Percentiles rank a stretch among this genome's conserved stretches.
These are phyloP conservation scores for Amauroascus niger DNA, from an alignment of 2,329 filamentous ascomycete species.

Conservation along the genomic window DNA sequence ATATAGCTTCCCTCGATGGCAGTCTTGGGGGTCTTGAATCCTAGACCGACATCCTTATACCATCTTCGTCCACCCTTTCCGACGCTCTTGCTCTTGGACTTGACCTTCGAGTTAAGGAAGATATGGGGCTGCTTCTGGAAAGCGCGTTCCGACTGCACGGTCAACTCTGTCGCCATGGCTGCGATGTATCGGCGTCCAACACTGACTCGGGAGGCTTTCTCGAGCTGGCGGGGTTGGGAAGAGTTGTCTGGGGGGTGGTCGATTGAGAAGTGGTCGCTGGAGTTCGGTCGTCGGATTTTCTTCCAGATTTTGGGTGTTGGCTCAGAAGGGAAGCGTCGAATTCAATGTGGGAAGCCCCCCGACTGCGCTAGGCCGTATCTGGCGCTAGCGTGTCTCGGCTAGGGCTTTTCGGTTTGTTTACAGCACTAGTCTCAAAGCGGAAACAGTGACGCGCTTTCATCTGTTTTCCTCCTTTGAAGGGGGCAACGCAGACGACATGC, in stretches of 20 bases:
- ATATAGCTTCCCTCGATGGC: constrained; percentile 99
- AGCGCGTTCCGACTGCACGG: constrained; percentile 99
- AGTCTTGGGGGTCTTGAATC: constrained; percentile 96
- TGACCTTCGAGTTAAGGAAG: constrained; percentile 96
- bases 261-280: too few relatives aligned
- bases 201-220: constrained; percentile 28
- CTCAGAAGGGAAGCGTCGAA: constrained; percentile 25
- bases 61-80: constrained; percentile 91
- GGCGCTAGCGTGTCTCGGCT: constrained; percentile 30
- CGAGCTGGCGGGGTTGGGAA: constrained; percentile 22
- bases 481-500: too few relatives aligned
- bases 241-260: constrained; percentile 20
- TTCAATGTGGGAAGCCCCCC: constrained; percentile 33
- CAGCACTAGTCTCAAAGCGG: constrained; percentile 26
- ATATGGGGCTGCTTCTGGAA: constrained; percentile 99
- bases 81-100: constrained; percentile 66
- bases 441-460: constrained; percentile 26
- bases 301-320: constrained; percentile 29
- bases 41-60: constrained; percentile 99
- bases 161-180: constrained; percentile 95
- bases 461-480: too few relatives aligned
- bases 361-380: constrained; percentile 24
- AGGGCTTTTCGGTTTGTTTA: constrained; percentile 40
- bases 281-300: constrained; percentile 14
- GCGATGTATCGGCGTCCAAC: constrained; percentile 41